A percentile compares a stretch with the other conserved stretches of the same genome.
phyloP scores from a whole-genome alignment of 1,139 yeast species.

The Pichia sorboxylosa region DNA sequence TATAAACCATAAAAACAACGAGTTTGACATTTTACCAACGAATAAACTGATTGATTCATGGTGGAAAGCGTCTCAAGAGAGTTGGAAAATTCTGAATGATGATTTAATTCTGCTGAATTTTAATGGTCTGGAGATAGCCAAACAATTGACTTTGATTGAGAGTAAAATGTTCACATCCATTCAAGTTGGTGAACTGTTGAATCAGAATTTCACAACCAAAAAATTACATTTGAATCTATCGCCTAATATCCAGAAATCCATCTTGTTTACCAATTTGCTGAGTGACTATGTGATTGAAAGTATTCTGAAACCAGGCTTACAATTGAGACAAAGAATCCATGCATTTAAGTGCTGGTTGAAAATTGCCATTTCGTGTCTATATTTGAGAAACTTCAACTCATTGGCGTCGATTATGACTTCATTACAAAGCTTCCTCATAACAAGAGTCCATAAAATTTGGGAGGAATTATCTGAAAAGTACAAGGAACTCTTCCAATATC shows the following conservation, averaged over 20 bases:
- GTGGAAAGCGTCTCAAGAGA: conserved; percentile 27
- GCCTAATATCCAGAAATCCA: conserved; percentile 61
- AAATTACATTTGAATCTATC: conserved; percentile 53
- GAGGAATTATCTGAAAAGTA: conserved; percentile 53
- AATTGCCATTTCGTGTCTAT: conserved; percentile 70
- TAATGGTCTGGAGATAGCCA: conserved; percentile 74
- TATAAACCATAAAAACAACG: conserved; percentile 5
- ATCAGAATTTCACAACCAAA: conserved; percentile 59
- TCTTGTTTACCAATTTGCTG: conserved; percentile 66
- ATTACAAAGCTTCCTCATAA: conserved; percentile 68
- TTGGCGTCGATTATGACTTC: conserved; percentile 82
- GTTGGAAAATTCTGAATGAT: conserved; percentile 23
- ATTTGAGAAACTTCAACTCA: conserved; percentile 73
- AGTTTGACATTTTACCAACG: conserved; percentile 20
- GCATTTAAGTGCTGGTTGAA: conserved; percentile 73
- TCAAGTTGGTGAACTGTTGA: conserved; percentile 60
- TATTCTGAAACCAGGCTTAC: conserved; percentile 42
- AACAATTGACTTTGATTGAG: conserved; percentile 75
- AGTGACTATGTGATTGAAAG: conserved; percentile 79
- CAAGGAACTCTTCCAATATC: conserved; percentile 49
- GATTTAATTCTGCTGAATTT: conserved; percentile 49
- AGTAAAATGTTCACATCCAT: conserved; percentile 57
- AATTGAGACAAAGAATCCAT: conserved; percentile 41
- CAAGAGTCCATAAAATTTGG: conserved; percentile 63
- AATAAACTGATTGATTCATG: conserved; percentile 25